Conservation (phyloP, 805 yeast genomes). For the Candida ascalaphidarum region DNA sequence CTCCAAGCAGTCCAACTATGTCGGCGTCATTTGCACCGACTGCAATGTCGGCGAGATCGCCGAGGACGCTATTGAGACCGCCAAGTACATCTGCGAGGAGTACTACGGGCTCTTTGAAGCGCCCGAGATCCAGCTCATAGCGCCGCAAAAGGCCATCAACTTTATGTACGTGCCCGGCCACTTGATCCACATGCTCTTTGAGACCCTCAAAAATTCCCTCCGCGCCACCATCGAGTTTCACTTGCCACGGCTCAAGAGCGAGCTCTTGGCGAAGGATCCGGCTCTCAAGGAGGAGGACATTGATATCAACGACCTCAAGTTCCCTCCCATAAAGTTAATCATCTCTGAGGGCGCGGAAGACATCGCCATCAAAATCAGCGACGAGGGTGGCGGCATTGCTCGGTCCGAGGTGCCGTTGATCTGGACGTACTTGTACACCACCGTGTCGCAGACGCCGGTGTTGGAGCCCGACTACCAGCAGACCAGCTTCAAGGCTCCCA, state of each 20-base stretch:
- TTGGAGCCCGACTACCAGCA: constrained; percentile 51
- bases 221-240: constrained; percentile 85
- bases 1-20: constrained; percentile 42
- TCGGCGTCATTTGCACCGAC: constrained; percentile 81
- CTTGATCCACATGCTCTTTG: constrained; percentile 84
- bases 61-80: constrained; percentile 83
- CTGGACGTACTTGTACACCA: constrained; percentile 88
- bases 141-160: constrained; percentile 59
- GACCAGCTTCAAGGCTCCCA: constrained; percentile 73
- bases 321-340: constrained; percentile 79
- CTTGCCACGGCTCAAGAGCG: constrained; percentile 37
- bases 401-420: constrained; percentile 75
- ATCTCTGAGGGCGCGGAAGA: constrained; percentile 88
- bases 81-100: constrained; percentile 85
- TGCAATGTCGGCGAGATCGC: constrained; percentile 81
- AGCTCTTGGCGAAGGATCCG: constrained; percentile 34
- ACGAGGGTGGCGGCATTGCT: constrained; percentile 92
- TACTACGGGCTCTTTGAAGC: constrained; percentile 83
- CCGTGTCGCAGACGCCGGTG: constrained; percentile 66
- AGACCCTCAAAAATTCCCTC: constrained; percentile 76
- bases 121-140: constrained; percentile 72
- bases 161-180: constrained; percentile 94
- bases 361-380: constrained; percentile 82
- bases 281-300: constrained; percentile 24
- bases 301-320: constrained; percentile 55